phyloP scores from a whole-genome alignment of 257 asterid species.

The Rhazya stricta region DNA sequence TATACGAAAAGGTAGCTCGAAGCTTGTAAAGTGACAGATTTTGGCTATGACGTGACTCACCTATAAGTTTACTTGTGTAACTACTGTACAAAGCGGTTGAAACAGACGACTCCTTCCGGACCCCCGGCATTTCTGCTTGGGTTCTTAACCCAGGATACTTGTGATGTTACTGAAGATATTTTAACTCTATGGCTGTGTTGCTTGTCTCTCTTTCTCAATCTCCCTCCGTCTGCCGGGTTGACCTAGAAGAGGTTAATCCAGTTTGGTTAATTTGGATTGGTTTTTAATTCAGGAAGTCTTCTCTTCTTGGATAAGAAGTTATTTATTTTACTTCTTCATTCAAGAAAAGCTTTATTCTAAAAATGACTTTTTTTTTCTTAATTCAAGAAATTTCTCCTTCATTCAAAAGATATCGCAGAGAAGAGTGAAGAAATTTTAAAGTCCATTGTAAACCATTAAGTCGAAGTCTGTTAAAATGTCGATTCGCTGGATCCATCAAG shows the following conservation, averaged over 20 bases:
- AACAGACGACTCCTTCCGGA: neutral
- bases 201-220: neutral
- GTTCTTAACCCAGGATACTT: neutral
- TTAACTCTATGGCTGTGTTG: neutral
- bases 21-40: slow-evolving; percentile 45
- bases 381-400: too few relatives aligned
- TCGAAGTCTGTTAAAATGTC: too few relatives aligned
- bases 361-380: too few relatives aligned
- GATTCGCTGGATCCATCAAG: too few relatives aligned
- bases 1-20: slow-evolving; percentile 81
- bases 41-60: neutral
- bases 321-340: too few relatives aligned
- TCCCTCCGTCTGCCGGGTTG: neutral
- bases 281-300: too few relatives aligned
- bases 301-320: too few relatives aligned
- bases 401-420: too few relatives aligned
- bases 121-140: neutral
- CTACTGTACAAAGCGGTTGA: slow-evolving; percentile 3
- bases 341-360: too few relatives aligned
- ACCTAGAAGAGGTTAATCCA: neutral
- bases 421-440: too few relatives aligned
- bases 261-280: too few relatives aligned
- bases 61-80: neutral
- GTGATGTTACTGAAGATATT: neutral
- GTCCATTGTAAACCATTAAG: too few relatives aligned